Conservation (phyloP, 345 rosid species). For the Luvunga scandens region DNA sequence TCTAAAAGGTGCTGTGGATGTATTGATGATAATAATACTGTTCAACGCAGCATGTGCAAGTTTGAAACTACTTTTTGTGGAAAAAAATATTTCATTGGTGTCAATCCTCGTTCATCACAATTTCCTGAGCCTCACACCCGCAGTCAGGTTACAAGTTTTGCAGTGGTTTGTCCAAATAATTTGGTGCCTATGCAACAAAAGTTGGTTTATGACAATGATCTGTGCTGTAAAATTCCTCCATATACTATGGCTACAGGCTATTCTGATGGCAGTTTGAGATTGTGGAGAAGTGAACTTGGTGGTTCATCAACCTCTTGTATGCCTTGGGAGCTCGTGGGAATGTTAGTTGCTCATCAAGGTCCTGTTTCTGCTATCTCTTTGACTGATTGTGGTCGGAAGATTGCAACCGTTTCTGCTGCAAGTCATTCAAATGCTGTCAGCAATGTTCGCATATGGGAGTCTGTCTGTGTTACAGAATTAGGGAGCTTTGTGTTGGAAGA, state of each 20-base stretch:
- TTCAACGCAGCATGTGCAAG: slow-evolving; percentile 31
- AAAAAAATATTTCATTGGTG: slow-evolving; percentile 48
- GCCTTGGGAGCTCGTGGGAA: slow-evolving; percentile 80
- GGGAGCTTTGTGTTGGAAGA: slow-evolving; percentile 76
- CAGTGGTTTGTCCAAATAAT: slow-evolving; percentile 49
- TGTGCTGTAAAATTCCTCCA: slow-evolving; percentile 36
- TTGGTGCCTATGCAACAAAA: slow-evolving; percentile 31
- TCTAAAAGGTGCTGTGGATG: slow-evolving; percentile 42
- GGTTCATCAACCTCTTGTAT: slow-evolving; percentile 27
- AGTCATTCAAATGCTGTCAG: slow-evolving; percentile 26
- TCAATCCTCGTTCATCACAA: slow-evolving; percentile 55
- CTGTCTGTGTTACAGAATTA: slow-evolving; percentile 45
- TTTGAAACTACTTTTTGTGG: slow-evolving; percentile 49
- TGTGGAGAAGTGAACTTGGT: slow-evolving; percentile 65
- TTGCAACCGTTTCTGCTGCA: slow-evolving; percentile 55
- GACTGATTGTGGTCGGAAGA: slow-evolving; percentile 63
- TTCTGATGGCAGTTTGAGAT: slow-evolving; percentile 72
- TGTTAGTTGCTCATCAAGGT: slow-evolving; percentile 50
- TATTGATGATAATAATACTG: slow-evolving; percentile 38
- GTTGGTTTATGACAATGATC: slow-evolving; percentile 26
- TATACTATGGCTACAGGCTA: slow-evolving; percentile 83
- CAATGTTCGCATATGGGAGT: slow-evolving; percentile 62
- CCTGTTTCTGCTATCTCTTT: slow-evolving; percentile 54
- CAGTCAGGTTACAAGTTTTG: slow-evolving; percentile 63
- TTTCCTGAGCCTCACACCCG: slow-evolving; percentile 56